Evolutionary conservation across 129 eudicot genomes (phyloP), one percentile per base, ranked within the genome.

Genomic region (Gnaphalium uliginosum): DNA sequence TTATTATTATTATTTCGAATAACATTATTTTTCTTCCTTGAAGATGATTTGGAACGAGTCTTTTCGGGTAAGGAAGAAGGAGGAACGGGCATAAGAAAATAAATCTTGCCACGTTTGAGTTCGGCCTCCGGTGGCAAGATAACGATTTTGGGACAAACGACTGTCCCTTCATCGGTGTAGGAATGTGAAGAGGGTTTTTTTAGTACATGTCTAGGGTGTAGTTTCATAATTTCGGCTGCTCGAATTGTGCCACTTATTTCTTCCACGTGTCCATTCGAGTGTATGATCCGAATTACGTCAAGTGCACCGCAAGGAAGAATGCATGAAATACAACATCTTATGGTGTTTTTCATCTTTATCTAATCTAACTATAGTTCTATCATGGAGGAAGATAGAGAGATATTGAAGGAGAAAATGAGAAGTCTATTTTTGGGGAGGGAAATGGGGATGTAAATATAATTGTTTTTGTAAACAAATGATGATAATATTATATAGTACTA

Each of bases 251-350:
- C 92, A 57, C 90, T 79, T 75, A 93, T 73, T 64, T 93, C 98
- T 43, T 93, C 96, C 14, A 93, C 96, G 6, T 78, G 86, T 19
- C 98, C 98, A 59, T 93, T 88, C 10, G 96, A 54, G 70, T 93
- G 98, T 23, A 93, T 90, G 73, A 93, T 90, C 4, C 98, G 85
- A 81, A 93, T 88, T 53, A 93, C 98, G 73, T 93, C 98, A 23
- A 93, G 92, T 11, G 88, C 88, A 0, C 98, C 98, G 59, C 98
- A 93, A 3, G 98, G 98, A 69, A 93, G 88, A 79, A 93, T 93
- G 90, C 98, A 93, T 48, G 98, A 93, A 69, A 93, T 88, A 87
- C 94, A 93, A 76, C 98, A 93, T 78, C 93, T 90, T 27, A 93
- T 86, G 35, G 88, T 71, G 80, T 86, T 85, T 79, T 71, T 90